Percentiles rank a stretch among this genome's conserved stretches.
Evolutionary conservation across 495 filamentous ascomycete genomes (phyloP).

Genomic region (Rhizodiscina lignyota): DNA sequence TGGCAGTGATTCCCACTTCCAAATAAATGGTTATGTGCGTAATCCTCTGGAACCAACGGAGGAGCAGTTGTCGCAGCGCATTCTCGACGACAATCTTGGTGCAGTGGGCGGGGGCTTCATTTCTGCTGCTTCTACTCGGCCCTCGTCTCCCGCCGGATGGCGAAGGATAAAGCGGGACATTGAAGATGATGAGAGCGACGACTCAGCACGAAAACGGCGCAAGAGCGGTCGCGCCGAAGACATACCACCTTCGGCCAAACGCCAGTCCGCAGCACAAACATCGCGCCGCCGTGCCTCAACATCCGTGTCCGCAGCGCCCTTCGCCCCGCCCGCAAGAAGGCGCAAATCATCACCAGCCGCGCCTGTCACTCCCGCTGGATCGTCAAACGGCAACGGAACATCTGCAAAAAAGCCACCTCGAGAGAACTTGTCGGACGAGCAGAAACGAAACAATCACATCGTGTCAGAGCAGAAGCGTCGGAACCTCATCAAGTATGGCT

Average conservation of each 20-base stretch:
- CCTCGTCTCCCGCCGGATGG: background rate
- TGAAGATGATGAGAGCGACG: background rate
- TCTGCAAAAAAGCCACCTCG: constrained; percentile 32
- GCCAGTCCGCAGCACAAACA: background rate
- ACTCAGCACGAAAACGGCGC: background rate
- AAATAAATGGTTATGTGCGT: constrained; percentile 1
- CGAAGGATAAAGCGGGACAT: too few species aligned
- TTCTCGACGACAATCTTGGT: background rate
- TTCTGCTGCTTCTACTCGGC: background rate
- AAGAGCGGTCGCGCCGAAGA: background rate
- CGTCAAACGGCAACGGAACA: too few species aligned
- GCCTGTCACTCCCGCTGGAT: constrained; percentile 4
- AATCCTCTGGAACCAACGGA: background rate
- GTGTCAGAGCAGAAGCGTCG: constrained; percentile 75
- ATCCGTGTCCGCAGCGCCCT: background rate
- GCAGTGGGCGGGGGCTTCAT: too few species aligned
- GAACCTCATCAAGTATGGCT: constrained; percentile 60
- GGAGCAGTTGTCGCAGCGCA: background rate
- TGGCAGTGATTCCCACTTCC: constrained; percentile 7
- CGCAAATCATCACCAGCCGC: constrained; percentile 26
- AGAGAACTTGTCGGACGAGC: constrained; percentile 66
- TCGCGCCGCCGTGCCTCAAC: background rate
- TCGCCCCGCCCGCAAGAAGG: background rate
- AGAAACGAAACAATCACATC: constrained; percentile 81
- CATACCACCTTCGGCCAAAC: background rate